Percentiles rank a stretch among this genome's conserved stretches.
Conservation (phyloP, 495 filamentous ascomycete genomes). For the Hypoxylon cercidicola region DNA sequence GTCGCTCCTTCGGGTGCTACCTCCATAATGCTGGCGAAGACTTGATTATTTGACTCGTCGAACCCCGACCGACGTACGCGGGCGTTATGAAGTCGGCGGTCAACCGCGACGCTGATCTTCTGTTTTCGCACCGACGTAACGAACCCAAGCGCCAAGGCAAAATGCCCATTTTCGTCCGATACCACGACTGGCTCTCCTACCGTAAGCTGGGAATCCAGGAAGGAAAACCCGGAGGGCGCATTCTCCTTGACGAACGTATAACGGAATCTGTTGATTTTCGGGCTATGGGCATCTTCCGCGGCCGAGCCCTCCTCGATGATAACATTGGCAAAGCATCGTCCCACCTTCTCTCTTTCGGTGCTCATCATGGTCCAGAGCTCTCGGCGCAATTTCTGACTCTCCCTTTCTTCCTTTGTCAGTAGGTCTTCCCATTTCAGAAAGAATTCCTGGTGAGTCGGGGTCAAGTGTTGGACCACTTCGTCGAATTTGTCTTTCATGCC, state of each 20-base stretch:
- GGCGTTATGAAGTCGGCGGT: slow-evolving; percentile 86
- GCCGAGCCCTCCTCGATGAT: slow-evolving; percentile 82
- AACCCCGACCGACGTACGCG: slow-evolving; percentile 80
- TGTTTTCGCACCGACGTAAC: slow-evolving; percentile 77
- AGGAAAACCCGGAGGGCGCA: slow-evolving; percentile 70
- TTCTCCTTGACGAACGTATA: slow-evolving; percentile 83
- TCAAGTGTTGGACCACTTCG: slow-evolving; percentile 77
- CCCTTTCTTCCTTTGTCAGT: slow-evolving; percentile 92
- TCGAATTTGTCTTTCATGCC: slow-evolving; percentile 79
- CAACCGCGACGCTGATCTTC: slow-evolving; percentile 85
- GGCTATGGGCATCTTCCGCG: slow-evolving; percentile 68
- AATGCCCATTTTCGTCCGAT: slow-evolving; percentile 96
- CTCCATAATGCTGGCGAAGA: slow-evolving; percentile 92
- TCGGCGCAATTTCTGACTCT: slow-evolving; percentile 80
- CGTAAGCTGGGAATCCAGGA: slow-evolving; percentile 88
- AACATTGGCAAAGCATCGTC: slow-evolving; percentile 71
- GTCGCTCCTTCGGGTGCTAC: slow-evolving; percentile 66
- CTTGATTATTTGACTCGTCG: slow-evolving; percentile 77
- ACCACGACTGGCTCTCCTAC: slow-evolving; percentile 92
- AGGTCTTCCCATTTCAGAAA: slow-evolving; percentile 95
- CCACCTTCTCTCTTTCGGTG: slow-evolving; percentile 84
- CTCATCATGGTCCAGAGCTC: slow-evolving; percentile 97
- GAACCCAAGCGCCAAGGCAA: slow-evolving; percentile 91
- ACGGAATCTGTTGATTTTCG: slow-evolving; percentile 88
- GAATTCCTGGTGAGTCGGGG: slow-evolving; percentile 76